These are phyloP conservation scores for Aureobasidium sp. DNA, from an alignment of 2,329 filamentous ascomycete genomes.

Conservation along the genomic window DNA sequence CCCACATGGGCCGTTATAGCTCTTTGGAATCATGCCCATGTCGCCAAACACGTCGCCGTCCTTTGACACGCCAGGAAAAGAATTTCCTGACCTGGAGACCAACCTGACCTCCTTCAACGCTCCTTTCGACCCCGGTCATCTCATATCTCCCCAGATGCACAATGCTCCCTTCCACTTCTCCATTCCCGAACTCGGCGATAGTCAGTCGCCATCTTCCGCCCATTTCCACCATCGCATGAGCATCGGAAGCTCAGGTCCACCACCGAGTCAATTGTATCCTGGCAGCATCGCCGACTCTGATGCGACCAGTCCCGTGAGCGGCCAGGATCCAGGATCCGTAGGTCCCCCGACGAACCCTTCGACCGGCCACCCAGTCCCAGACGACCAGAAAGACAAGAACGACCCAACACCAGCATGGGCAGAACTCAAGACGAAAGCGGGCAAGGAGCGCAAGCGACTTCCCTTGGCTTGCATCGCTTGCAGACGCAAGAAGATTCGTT, in stretches of 20 bases:
- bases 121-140: neutral
- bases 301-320: conserved; percentile 24
- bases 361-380: conserved; percentile 6
- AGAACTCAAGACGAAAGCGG: conserved; percentile 58
- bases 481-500: conserved; percentile 93
- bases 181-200: conserved; percentile 20
- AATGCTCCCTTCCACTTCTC: conserved; percentile 11
- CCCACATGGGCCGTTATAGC: conserved; percentile 16
- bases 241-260: conserved; percentile 25
- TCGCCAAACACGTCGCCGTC: conserved; percentile 12
- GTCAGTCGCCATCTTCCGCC: conserved; percentile 29
- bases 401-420: conserved; percentile 40
- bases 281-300: conserved; percentile 26
- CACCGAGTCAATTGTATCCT: conserved; percentile 19
- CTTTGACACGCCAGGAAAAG: conserved; percentile 1
- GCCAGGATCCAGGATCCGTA: neutral
- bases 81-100: conserved; percentile 9
- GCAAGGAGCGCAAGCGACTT: conserved; percentile 88
- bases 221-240: conserved; percentile 25
- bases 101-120: neutral
- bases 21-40: conserved; percentile 10
- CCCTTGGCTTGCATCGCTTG: conserved; percentile 94
- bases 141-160: conserved; percentile 7
- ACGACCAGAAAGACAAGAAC: conserved; percentile 20
- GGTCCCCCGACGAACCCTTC: conserved; percentile 11